These are phyloP conservation scores for Boeremia exigua DNA, from an alignment of 2,329 filamentous ascomycete species.

Conservation along the genomic window DNA sequence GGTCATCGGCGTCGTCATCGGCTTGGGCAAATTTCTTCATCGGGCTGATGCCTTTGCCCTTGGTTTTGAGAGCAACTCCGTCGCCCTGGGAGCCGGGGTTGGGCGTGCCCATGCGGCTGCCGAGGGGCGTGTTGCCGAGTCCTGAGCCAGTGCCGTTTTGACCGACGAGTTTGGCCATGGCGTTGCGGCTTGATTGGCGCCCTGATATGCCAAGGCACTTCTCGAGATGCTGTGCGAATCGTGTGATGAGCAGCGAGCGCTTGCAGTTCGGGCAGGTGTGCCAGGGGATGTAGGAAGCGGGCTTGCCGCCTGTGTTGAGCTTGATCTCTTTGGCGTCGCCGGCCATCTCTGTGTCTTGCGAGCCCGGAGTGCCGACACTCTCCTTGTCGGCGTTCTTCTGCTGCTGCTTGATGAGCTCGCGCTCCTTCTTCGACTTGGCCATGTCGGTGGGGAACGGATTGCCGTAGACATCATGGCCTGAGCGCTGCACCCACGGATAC, in stretches of 20 bases:
- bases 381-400: constrained; percentile 51
- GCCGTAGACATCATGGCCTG: constrained; percentile 80
- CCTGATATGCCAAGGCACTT: constrained; percentile 66
- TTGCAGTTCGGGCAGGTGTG: constrained; percentile 67
- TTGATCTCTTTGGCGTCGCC: constrained; percentile 52
- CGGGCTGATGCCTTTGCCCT: constrained; percentile 43
- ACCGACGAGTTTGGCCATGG: constrained; percentile 54
- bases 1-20: constrained; percentile 39
- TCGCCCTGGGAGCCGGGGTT: constrained; percentile 44
- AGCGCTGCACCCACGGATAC: constrained; percentile 76
- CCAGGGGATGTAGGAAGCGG: constrained; percentile 57
- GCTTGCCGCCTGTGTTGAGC: constrained; percentile 56
- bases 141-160: constrained; percentile 50
- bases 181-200: constrained; percentile 57
- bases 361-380: constrained; percentile 53
- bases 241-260: constrained; percentile 65
- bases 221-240: constrained; percentile 67
- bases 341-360: constrained; percentile 51
- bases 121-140: constrained; percentile 50
- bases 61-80: constrained; percentile 33
- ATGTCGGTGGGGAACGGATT: constrained; percentile 79
- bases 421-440: constrained; percentile 77
- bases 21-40: constrained; percentile 36
- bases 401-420: constrained; percentile 58
- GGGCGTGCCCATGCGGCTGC: constrained; percentile 51